These are phyloP conservation scores for Aspergillus olivimuriae DNA, from an alignment of 495 filamentous ascomycete genomes.

Conservation along the genomic window DNA sequence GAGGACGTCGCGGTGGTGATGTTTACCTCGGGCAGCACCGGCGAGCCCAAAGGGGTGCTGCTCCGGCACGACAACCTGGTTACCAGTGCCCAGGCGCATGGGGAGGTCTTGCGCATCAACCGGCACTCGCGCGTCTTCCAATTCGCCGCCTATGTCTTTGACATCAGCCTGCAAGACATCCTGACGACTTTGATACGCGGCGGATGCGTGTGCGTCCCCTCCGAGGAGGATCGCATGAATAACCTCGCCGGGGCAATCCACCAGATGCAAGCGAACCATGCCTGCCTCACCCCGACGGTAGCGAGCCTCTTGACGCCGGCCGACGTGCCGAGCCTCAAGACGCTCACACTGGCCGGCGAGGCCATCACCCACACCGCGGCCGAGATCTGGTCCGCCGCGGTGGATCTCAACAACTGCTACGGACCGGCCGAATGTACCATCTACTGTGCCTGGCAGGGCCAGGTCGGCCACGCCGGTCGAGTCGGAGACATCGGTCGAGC, in stretches of 20 bases:
- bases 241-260: conserved; percentile 25
- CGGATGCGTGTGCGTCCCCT: conserved; percentile 51
- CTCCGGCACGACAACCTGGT: conserved; percentile 20
- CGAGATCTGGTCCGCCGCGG: no score
- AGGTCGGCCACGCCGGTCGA: no score
- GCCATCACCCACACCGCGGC: no score
- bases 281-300: conserved; percentile 24
- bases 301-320: conserved; percentile 15
- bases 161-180: conserved; percentile 46
- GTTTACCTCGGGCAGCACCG: conserved; percentile 19
- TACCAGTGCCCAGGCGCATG: conserved; percentile 7
- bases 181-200: conserved; percentile 51
- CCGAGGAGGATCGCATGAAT: conserved; percentile 29
- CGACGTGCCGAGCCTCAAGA: conserved; percentile 14
- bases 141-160: conserved; percentile 28
- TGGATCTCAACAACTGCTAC: no score
- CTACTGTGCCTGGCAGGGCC: no score
- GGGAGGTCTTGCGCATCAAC: conserved; percentile 17
- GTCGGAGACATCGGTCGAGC: no score
- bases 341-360: no score
- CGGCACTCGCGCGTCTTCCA: conserved; percentile 17
- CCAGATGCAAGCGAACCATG: conserved; percentile 20
- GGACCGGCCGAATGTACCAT: no score
- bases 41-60: conserved; percentile 31
- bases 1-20: conserved; percentile 10